These are phyloP conservation scores for Sporothrix schenckii DNA, from an alignment of 2,329 filamentous ascomycete genomes.

Conservation along the genomic window DNA sequence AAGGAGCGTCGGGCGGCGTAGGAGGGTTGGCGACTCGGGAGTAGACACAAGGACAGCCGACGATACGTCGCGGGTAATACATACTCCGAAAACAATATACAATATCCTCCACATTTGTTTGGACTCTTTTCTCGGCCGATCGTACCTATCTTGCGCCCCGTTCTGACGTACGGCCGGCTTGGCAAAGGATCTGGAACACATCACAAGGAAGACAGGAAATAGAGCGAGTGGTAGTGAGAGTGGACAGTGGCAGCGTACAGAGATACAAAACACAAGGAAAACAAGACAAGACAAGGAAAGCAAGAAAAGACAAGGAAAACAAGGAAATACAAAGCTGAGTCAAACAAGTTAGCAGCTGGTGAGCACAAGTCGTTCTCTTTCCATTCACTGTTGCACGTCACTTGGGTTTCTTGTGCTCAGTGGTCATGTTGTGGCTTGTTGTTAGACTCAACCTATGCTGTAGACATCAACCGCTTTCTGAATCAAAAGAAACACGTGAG, in stretches of 20 bases:
- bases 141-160: neutral
- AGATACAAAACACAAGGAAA: neutral
- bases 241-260: neutral
- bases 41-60: neutral
- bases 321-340: neutral
- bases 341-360: neutral
- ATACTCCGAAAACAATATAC: no score
- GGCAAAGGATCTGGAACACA: slow-evolving; percentile 16
- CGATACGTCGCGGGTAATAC: neutral
- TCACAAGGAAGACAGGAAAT: neutral
- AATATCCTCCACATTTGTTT: no score
- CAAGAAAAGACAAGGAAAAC: neutral
- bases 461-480: no score
- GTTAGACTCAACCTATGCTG: no score
- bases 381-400: neutral
- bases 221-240: neutral
- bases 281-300: neutral
- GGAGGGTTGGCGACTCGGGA: neutral
- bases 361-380: no score
- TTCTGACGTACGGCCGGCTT: slow-evolving; percentile 15
- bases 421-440: neutral
- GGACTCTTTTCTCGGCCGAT: neutral
- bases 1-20: slow-evolving; percentile 53
- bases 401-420: neutral
- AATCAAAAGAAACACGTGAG: no score